Evolutionary conservation across 1,284 basidiomycete genomes (phyloP).

Genomic region (Trametes versicolor): DNA sequence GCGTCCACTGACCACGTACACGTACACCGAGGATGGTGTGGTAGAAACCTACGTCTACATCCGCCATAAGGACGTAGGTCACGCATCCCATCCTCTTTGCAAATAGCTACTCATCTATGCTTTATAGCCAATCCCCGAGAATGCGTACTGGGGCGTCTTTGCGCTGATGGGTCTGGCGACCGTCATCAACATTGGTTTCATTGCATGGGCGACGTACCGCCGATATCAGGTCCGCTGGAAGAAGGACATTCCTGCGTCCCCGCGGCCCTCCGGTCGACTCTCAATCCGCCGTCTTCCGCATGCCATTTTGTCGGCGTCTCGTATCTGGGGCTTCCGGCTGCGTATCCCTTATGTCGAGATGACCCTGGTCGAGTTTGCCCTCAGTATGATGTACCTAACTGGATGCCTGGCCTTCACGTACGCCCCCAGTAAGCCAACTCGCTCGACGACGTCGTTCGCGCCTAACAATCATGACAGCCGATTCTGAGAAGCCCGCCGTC

Average conservation of each 20-base stretch:
- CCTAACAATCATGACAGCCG: constrained; percentile 9
- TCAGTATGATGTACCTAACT: constrained; percentile 38
- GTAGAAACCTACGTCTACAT: constrained; percentile 13
- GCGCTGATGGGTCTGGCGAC: constrained; percentile 15
- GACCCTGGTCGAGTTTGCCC: constrained; percentile 37
- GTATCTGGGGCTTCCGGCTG: constrained; percentile 43
- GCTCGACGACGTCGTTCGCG: background rate
- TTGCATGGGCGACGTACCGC: constrained; percentile 18
- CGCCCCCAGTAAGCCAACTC: constrained; percentile 38
- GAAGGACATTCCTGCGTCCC: constrained; percentile 4
- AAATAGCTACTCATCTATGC: background rate
- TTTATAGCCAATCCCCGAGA: constrained; percentile 1
- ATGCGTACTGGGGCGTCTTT: constrained; percentile 19
- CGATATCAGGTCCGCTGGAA: constrained; percentile 8
- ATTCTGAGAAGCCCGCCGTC: constrained; percentile 27
- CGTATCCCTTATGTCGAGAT: constrained; percentile 40
- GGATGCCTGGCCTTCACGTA: constrained; percentile 43
- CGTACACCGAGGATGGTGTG: constrained; percentile 5
- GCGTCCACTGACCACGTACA: constrained; percentile 8
- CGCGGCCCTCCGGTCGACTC: constrained; percentile 2
- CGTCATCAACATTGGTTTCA: constrained; percentile 15
- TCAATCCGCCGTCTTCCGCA: constrained; percentile 36
- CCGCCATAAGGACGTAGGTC: constrained; percentile 12
- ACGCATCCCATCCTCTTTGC: background rate
- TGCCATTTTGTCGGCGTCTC: constrained; percentile 38